phyloP scores from a whole-genome alignment of 305 asterid genomes.

The Withania somnifera region DNA sequence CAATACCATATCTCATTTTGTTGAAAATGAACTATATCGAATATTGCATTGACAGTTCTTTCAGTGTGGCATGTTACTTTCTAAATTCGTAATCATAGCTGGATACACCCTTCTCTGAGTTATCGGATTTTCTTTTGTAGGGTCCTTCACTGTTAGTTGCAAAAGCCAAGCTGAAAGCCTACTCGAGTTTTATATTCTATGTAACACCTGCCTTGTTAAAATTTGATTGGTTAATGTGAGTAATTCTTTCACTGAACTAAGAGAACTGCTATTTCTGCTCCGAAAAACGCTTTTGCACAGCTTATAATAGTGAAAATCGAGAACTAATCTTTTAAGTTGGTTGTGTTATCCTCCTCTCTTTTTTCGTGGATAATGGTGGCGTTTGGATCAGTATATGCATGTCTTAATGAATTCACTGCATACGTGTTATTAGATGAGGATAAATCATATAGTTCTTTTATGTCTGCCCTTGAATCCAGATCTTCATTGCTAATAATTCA shows the following conservation, averaged over 20 bases:
- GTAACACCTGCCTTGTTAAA: not conserved
- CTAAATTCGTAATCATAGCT: not conserved
- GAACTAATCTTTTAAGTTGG: not conserved
- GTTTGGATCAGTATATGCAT: not conserved
- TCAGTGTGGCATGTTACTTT: not conserved
- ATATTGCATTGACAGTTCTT: not conserved
- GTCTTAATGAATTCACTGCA: not conserved
- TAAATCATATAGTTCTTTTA: not conserved
- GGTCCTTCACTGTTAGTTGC: not conserved
- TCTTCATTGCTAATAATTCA: not conserved
- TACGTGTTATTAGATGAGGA: not conserved
- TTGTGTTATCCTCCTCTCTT: not conserved
- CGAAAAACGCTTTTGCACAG: not conserved
- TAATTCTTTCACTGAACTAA: not conserved
- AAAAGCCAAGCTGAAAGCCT: not conserved
- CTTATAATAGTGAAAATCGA: not conserved
- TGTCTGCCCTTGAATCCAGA: not conserved
- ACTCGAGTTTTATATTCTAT: not conserved
- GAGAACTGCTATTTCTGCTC: not conserved
- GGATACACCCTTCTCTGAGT: not conserved
- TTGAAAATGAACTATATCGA: not conserved
- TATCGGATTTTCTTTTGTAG: too few relatives aligned
- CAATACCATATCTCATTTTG: not conserved
- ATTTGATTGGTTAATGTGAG: not conserved
- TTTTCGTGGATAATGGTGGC: not conserved